A percentile compares a stretch with the other conserved stretches of the same genome.
Conservation (phyloP, 257 asterid species). For the Gentiana straminea region DNA sequence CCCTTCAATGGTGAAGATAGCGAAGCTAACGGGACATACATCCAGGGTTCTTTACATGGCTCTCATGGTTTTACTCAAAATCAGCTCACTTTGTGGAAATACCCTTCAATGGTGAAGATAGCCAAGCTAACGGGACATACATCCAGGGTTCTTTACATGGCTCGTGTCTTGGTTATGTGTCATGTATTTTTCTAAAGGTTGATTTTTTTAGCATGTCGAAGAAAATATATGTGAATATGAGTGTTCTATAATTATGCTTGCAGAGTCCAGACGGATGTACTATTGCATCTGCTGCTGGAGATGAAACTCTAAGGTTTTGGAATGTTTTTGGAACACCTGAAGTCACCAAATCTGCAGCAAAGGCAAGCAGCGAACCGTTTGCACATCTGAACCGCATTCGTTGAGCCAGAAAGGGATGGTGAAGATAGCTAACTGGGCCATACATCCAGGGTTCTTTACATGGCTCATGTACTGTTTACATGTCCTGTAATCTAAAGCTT, state of each 20-base stretch:
- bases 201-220: too few relatives aligned
- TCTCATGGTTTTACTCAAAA: conserved; percentile 17
- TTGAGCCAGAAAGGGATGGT: neutral
- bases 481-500: too few relatives aligned
- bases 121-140: conserved; percentile 34
- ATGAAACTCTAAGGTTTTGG: conserved; percentile 35
- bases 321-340: conserved; percentile 24
- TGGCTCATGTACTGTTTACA: too few relatives aligned
- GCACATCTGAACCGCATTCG: conserved; percentile 20
- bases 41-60: neutral
- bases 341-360: conserved; percentile 3
- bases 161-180: neutral
- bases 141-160: neutral
- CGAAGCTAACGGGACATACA: conserved; percentile 33
- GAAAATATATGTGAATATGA: too few relatives aligned
- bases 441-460: too few relatives aligned
- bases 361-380: conserved; percentile 24
- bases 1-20: conserved; percentile 43
- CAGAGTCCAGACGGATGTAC: conserved; percentile 44
- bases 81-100: conserved; percentile 22
- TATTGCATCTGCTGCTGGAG: conserved; percentile 29
- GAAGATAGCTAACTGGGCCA: too few relatives aligned
- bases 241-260: neutral
- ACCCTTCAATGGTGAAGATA: conserved; percentile 45
- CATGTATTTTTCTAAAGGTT: too few relatives aligned